Evolutionary conservation across 805 yeast genomes (phyloP).

Genomic region (Hanseniaspora lindneri): DNA sequence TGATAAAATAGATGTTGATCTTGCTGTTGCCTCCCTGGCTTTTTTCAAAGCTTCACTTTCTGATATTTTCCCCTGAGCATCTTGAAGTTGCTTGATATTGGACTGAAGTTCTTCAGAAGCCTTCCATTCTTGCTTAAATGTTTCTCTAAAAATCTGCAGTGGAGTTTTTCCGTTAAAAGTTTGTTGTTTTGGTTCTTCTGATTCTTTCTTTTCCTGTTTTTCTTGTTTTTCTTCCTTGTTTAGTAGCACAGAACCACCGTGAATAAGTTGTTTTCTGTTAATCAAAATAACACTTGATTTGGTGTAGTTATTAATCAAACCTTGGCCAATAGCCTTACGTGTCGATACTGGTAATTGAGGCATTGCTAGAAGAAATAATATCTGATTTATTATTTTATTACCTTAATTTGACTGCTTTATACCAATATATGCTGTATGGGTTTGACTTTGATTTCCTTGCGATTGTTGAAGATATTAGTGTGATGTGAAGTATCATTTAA

Average conservation of each 20-base stretch:
- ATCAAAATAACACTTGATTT: not conserved
- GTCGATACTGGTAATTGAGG: not conserved
- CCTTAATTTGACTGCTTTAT: too few relatives aligned
- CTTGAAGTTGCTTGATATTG: conserved; percentile 86
- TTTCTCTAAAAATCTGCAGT: conserved; percentile 81
- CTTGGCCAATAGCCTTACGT: not conserved
- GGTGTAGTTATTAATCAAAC: not conserved
- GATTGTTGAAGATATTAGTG: too few relatives aligned
- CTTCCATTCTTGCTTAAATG: conserved; percentile 82
- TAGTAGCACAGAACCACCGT: not conserved
- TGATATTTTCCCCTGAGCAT: conserved; percentile 87
- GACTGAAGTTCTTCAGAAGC: conserved; percentile 82
- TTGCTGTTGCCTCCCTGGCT: conserved; percentile 92
- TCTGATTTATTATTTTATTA: too few relatives aligned
- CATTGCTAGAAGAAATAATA: too few relatives aligned
- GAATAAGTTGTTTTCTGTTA: not conserved
- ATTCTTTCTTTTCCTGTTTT: not conserved
- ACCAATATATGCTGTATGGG: too few relatives aligned
- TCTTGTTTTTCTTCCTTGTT: conserved; percentile 2
- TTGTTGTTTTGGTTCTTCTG: conserved; percentile 3
- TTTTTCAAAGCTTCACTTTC: conserved; percentile 86
- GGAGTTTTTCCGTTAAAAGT: conserved; percentile 48
- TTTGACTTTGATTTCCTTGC: too few relatives aligned
- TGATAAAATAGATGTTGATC: conserved; percentile 53
- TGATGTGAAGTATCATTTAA: too few relatives aligned